Conservation (phyloP, 129 eudicot species). For the Tagetes erecta region DNA sequence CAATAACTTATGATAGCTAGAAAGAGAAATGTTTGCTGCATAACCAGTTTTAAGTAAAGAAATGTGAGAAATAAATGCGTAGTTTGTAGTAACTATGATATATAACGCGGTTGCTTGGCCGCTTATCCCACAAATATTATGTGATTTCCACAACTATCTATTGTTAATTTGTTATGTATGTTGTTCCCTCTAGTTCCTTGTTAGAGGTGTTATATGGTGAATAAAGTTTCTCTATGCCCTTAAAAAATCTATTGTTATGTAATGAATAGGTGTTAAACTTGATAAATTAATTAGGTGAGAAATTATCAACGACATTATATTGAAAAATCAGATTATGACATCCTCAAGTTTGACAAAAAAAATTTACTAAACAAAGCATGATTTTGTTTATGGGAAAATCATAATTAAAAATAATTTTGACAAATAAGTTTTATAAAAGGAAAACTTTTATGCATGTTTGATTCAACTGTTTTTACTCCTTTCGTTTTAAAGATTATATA, state of each 20-base stretch:
- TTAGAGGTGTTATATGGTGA: no score
- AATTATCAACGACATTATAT: neutral
- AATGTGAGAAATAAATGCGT: neutral
- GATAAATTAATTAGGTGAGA: neutral
- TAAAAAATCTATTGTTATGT: no score
- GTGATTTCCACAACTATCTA: neutral
- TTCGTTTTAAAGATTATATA: neutral
- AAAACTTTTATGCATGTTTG: neutral
- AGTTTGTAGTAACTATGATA: neutral
- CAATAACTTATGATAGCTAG: neutral
- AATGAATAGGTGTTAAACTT: no score
- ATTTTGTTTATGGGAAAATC: neutral
- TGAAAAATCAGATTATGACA: neutral
- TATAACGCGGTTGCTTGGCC: neutral
- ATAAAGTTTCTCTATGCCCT: no score
- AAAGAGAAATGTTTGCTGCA: neutral
- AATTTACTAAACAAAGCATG: no score
- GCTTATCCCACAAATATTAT: neutral
- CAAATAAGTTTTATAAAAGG: neutral
- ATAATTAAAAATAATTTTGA: neutral
- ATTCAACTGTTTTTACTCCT: neutral
- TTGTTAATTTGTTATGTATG: no score
- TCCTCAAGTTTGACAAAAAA: no score
- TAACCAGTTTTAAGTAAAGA: neutral
- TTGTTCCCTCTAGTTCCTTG: no score